A percentile compares a stretch with the other conserved stretches of the same genome.
These are phyloP conservation scores for Chlamydomonas eustigma DNA, from an alignment of 139 green algal species.

Conservation along the genomic window DNA sequence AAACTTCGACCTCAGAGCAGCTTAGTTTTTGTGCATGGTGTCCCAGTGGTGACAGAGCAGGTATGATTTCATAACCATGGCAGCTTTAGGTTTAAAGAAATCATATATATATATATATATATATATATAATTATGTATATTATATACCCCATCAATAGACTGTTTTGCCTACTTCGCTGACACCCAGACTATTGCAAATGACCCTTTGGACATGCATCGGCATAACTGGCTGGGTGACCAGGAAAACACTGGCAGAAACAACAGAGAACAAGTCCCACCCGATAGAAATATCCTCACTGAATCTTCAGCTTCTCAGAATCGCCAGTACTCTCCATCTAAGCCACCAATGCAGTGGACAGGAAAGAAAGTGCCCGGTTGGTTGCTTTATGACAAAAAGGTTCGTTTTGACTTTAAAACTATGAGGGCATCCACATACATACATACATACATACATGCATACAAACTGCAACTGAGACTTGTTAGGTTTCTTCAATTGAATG, in stretches of 20 bases:
- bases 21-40: not conserved
- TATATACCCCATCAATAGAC: too few relatives aligned
- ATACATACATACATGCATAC: too few relatives aligned
- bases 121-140: too few relatives aligned
- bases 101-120: too few relatives aligned
- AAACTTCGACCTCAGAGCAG: not conserved
- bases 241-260: conserved; percentile 8
- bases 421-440: too few relatives aligned
- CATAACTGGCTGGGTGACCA: conserved; percentile 10
- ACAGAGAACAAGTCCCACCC: not conserved
- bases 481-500: too few relatives aligned
- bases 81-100: too few relatives aligned
- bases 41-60: not conserved
- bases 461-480: too few relatives aligned
- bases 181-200: too few relatives aligned
- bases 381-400: conserved; percentile 24
- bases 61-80: too few relatives aligned
- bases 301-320: not conserved
- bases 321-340: not conserved
- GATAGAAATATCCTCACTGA: not conserved
- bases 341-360: conserved; percentile 16
- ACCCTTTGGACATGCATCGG: not conserved
- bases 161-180: too few relatives aligned
- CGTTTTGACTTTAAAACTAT: too few relatives aligned
- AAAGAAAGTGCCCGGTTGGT: conserved; percentile 23